Evolutionary conservation across 495 filamentous ascomycete genomes (phyloP).

Genomic region (Xylaria scruposa): DNA sequence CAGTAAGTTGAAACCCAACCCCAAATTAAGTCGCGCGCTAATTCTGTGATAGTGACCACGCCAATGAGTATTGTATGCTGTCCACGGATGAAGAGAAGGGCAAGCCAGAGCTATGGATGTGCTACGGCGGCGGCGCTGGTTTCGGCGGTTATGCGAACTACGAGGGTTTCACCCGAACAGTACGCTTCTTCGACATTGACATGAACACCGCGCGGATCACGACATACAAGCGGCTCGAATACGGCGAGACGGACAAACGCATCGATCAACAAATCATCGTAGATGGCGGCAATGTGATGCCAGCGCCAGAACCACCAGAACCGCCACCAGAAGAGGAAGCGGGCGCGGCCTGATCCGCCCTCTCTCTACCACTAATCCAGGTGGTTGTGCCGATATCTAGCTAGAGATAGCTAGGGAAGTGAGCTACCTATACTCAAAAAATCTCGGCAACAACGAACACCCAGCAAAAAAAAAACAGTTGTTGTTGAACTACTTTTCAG

Average conservation of each 20-base stretch:
- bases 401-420: constrained; percentile 4
- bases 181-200: constrained; percentile 92
- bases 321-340: neutral
- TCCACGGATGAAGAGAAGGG: constrained; percentile 54
- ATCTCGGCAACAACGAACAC: neutral
- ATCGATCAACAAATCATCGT: constrained; percentile 90
- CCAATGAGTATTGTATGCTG: constrained; percentile 92
- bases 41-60: constrained; percentile 72
- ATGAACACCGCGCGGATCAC: constrained; percentile 83
- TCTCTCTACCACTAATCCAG: neutral
- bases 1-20: constrained; percentile 65
- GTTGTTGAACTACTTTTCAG: neutral
- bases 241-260: constrained; percentile 69
- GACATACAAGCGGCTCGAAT: constrained; percentile 93
- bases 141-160: constrained; percentile 96
- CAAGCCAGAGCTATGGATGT: constrained; percentile 93
- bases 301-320: constrained; percentile 34
- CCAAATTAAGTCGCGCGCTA: constrained; percentile 21
- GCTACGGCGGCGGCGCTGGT: constrained; percentile 86
- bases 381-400: neutral
- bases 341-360: neutral
- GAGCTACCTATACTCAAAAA: neutral
- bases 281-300: constrained; percentile 72
- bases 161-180: constrained; percentile 78
- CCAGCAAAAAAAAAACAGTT: neutral